A percentile compares a stretch with the other conserved stretches of the same genome.
Conservation (phyloP, 1,284 basidiomycete species). For the Polyporus tsugae region DNA sequence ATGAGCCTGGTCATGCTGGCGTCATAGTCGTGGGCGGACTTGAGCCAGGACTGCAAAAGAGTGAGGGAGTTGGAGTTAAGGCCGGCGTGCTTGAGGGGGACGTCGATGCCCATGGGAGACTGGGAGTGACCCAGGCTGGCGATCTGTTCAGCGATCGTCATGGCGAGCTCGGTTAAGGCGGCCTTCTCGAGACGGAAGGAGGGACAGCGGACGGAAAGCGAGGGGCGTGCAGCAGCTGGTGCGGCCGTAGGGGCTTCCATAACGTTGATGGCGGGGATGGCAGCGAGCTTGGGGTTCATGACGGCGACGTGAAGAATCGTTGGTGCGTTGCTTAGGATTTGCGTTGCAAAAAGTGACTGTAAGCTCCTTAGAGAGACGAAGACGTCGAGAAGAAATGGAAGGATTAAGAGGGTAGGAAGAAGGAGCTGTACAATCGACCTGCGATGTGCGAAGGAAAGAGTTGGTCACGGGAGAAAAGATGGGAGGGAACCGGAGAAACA, state of each 20-base stretch:
- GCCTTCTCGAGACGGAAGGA: slow-evolving; percentile 26
- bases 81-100: slow-evolving; percentile 33
- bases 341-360: slow-evolving; percentile 34
- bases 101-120: slow-evolving; percentile 34
- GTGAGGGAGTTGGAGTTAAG: slow-evolving; percentile 32
- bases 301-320: slow-evolving; percentile 31
- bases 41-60: slow-evolving; percentile 32
- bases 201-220: slow-evolving; percentile 30
- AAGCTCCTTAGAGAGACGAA: slow-evolving; percentile 29
- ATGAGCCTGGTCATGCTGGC: slow-evolving; percentile 33
- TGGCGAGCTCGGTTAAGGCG: slow-evolving; percentile 36
- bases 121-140: slow-evolving; percentile 32
- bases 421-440: slow-evolving; percentile 40
- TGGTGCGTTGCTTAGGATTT: slow-evolving; percentile 33
- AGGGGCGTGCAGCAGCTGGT: slow-evolving; percentile 28
- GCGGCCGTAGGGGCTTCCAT: slow-evolving; percentile 26
- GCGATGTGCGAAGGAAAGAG: slow-evolving; percentile 35
- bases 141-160: slow-evolving; percentile 38
- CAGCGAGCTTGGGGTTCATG: slow-evolving; percentile 34
- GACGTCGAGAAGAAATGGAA: slow-evolving; percentile 14
- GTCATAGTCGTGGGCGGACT: slow-evolving; percentile 35
- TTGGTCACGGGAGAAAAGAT: slow-evolving; percentile 30
- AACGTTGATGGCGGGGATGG: slow-evolving; percentile 16
- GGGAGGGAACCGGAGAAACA: slow-evolving; percentile 29
- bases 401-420: slow-evolving; percentile 19